Evolutionary conservation across 208 protist species (phyloP).

Genomic region (Trypanosoma grayi): DNA sequence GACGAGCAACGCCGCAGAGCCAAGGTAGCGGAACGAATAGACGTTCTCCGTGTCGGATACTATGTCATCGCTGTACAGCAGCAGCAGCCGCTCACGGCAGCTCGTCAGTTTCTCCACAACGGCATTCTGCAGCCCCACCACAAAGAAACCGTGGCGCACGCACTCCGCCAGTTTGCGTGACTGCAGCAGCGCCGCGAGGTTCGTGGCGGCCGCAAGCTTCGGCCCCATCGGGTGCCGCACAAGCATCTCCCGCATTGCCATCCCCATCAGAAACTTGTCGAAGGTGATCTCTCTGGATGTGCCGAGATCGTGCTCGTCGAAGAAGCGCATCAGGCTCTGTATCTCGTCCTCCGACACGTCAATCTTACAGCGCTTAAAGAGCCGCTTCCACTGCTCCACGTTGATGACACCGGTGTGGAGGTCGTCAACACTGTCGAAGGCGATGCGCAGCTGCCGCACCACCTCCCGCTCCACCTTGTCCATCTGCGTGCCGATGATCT

Average conservation of each 20-base stretch:
- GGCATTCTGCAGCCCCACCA: slow-evolving; percentile 57
- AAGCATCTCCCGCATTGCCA: slow-evolving; percentile 77
- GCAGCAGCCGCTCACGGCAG: slow-evolving; percentile 49
- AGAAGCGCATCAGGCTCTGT: slow-evolving; percentile 72
- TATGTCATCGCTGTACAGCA: slow-evolving; percentile 69
- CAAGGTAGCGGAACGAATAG: slow-evolving; percentile 83
- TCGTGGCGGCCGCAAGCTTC: slow-evolving; percentile 75
- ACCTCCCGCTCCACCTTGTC: slow-evolving; percentile 70
- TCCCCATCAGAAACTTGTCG: slow-evolving; percentile 78
- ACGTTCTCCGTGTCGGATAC: slow-evolving; percentile 71
- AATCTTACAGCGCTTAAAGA: slow-evolving; percentile 72
- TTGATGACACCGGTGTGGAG: slow-evolving; percentile 76
- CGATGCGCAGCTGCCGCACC: slow-evolving; percentile 73
- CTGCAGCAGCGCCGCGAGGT: slow-evolving; percentile 72
- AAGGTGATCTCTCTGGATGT: slow-evolving; percentile 61
- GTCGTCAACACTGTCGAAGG: slow-evolving; percentile 88
- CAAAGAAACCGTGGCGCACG: slow-evolving; percentile 78
- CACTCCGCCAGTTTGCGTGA: slow-evolving; percentile 76
- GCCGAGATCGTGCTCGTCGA: slow-evolving; percentile 46
- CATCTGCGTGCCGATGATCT: slow-evolving; percentile 78
- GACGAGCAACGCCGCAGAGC: slow-evolving; percentile 39
- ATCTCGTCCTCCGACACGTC: slow-evolving; percentile 58
- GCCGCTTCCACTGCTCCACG: slow-evolving; percentile 46
- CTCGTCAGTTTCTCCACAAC: slow-evolving; percentile 63
- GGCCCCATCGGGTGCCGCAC: slow-evolving; percentile 79